Conservation (phyloP, 352 stramenopile species). For the Phytophthora hibernalis region DNA sequence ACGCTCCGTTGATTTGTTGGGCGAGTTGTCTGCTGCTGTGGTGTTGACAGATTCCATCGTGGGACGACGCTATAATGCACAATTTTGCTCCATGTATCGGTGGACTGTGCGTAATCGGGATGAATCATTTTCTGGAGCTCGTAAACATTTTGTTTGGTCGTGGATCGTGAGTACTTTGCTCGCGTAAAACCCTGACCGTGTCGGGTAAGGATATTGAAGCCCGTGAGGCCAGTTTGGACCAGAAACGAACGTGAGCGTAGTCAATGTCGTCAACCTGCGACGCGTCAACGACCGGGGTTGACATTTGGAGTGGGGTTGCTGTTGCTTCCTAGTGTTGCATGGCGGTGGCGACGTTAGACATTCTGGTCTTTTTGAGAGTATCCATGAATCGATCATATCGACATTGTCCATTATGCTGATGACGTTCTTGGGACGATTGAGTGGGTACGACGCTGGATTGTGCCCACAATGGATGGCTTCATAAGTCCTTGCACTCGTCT, state of each 20-base stretch:
- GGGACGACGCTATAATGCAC: no score
- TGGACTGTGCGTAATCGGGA: not conserved
- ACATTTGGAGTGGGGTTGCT: not conserved
- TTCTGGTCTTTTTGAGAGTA: not conserved
- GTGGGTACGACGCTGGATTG: no score
- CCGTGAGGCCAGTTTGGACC: not conserved
- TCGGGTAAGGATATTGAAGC: not conserved
- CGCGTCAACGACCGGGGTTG: not conserved
- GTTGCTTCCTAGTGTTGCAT: not conserved
- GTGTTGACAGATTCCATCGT: no score
- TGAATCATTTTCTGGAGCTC: not conserved
- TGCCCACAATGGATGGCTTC: not conserved
- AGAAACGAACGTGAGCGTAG: conserved; percentile 7
- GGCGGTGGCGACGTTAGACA: not conserved
- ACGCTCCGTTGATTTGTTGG: conserved; percentile 5
- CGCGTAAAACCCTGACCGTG: not conserved
- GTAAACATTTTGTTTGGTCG: conserved; percentile 20
- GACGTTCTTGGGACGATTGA: no score
- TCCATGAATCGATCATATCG: conserved; percentile 12
- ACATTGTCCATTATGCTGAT: not conserved
- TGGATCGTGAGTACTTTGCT: not conserved
- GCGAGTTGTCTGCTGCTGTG: not conserved
- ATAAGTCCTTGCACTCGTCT: conserved; percentile 14
- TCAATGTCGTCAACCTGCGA: conserved; percentile 4
- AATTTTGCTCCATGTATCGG: no score